A percentile compares a stretch with the other conserved stretches of the same genome.
Conservation (phyloP, 129 eudicot genomes). For the Scalesia atractyloides region DNA sequence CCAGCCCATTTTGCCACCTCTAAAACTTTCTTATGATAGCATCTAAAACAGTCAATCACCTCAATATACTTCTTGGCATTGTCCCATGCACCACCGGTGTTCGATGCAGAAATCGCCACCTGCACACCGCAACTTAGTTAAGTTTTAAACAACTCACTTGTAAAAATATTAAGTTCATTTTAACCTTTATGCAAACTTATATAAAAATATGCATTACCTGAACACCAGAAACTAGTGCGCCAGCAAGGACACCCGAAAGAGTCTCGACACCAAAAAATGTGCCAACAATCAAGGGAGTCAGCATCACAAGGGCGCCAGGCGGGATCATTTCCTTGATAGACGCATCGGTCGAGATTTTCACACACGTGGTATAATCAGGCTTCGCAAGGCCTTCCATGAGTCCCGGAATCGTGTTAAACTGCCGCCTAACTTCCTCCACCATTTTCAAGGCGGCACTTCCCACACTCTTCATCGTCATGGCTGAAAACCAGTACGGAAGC, state of each 20-base stretch:
- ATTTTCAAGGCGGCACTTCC: constrained; percentile 88
- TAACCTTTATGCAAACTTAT: background rate
- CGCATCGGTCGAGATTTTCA: constrained; percentile 90
- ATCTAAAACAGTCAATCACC: constrained; percentile 35
- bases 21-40: background rate
- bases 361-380: constrained; percentile 89
- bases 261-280: constrained; percentile 84
- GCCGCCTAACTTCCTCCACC: constrained; percentile 94
- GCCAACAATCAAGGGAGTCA: constrained; percentile 81
- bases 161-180: too few species aligned
- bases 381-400: constrained; percentile 82
- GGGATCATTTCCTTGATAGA: constrained; percentile 95
- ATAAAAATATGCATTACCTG: constrained; percentile 48
- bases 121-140: constrained; percentile 14
- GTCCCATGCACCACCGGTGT: constrained; percentile 98
- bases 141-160: background rate
- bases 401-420: constrained; percentile 83
- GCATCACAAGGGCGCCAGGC: constrained; percentile 91
- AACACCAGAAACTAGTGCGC: constrained; percentile 87
- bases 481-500: constrained; percentile 97
- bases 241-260: constrained; percentile 83
- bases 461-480: constrained; percentile 98
- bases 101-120: constrained; percentile 94
- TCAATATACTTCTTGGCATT: constrained; percentile 94
- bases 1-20: background rate